Conservation (phyloP, 495 filamentous ascomycete species). For the Aspergillus heteromorphus region DNA sequence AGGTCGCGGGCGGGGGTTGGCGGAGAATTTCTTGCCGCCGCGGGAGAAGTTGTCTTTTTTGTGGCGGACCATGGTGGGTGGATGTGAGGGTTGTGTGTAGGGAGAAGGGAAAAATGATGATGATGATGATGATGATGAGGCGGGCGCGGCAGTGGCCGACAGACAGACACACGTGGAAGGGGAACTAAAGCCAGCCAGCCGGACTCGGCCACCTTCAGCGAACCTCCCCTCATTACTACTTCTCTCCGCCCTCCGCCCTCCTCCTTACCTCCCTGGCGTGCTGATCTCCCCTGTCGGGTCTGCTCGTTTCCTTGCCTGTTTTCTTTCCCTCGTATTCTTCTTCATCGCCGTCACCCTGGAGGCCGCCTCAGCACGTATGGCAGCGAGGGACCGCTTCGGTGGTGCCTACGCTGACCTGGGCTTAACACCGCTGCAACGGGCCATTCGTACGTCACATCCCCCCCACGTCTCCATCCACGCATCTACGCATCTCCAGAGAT, state of each 20-base stretch:
- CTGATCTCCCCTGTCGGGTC: slow-evolving; percentile 5
- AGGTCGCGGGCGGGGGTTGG: slow-evolving; percentile 44
- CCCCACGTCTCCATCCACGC: neutral
- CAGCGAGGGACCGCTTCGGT: slow-evolving; percentile 91
- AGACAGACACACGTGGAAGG: slow-evolving; percentile 16
- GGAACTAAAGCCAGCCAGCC: slow-evolving; percentile 8
- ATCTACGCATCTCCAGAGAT: slow-evolving; percentile 5
- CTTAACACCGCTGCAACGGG: slow-evolving; percentile 83
- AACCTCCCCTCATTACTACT: slow-evolving; percentile 12
- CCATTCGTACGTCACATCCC: slow-evolving; percentile 58
- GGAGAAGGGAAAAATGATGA: neutral
- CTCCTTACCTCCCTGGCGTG: neutral
- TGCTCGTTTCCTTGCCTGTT: slow-evolving; percentile 2
- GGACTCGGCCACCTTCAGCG: neutral
- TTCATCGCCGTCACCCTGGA: slow-evolving; percentile 57
- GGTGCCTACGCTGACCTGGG: slow-evolving; percentile 72
- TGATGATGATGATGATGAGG: neutral
- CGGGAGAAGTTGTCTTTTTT: slow-evolving; percentile 83
- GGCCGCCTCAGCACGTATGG: slow-evolving; percentile 91
- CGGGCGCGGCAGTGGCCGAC: neutral
- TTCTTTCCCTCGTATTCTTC: slow-evolving; percentile 2
- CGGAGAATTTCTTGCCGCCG: slow-evolving; percentile 59
- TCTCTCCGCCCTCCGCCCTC: slow-evolving; percentile 16
- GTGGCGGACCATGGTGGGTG: slow-evolving; percentile 66
- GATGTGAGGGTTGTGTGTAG: neutral